Percentiles rank a stretch among this genome's conserved stretches.
These are phyloP conservation scores for Spraguea lophii DNA, from an alignment of 371 early-diverging fungal genomes.

Conservation along the genomic window DNA sequence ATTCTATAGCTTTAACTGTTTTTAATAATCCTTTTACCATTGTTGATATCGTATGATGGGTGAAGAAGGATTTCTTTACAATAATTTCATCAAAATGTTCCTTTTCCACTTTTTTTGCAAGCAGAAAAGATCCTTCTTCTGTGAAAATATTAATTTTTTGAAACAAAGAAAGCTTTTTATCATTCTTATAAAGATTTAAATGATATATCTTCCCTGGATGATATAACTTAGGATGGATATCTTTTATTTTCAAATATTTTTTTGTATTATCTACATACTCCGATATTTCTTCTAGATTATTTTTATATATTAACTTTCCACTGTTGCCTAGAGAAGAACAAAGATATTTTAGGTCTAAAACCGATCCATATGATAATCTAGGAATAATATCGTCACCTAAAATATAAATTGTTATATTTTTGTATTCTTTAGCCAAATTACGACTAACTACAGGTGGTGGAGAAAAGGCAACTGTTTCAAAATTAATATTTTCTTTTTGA, in stretches of 20 bases:
- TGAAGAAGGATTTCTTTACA: no score
- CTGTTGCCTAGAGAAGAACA: conserved; percentile 31
- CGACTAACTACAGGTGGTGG: conserved; percentile 26
- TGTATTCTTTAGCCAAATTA: conserved; percentile 8
- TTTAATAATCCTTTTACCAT: no score
- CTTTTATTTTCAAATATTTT: conserved; percentile 13
- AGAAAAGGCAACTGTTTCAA: conserved; percentile 15
- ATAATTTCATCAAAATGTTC: no score
- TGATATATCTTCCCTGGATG: conserved; percentile 39
- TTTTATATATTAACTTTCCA: conserved; percentile 8
- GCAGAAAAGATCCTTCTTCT: no score
- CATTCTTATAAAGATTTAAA: no score
- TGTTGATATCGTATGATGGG: no score
- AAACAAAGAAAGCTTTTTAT: no score
- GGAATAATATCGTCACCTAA: conserved; percentile 43
- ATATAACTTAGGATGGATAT: conserved; percentile 35
- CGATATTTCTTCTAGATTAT: conserved; percentile 6
- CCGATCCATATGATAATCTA: conserved; percentile 31
- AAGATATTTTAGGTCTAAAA: conserved; percentile 39
- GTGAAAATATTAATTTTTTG: no score
- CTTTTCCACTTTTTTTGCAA: no score
- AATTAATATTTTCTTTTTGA: conserved; percentile 6
- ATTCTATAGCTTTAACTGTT: no score
- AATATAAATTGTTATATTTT: conserved; percentile 15
- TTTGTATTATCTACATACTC: conserved; percentile 24